phyloP scores from a whole-genome alignment of 495 filamentous ascomycete species.

The Trichodelitschia bisporula region DNA sequence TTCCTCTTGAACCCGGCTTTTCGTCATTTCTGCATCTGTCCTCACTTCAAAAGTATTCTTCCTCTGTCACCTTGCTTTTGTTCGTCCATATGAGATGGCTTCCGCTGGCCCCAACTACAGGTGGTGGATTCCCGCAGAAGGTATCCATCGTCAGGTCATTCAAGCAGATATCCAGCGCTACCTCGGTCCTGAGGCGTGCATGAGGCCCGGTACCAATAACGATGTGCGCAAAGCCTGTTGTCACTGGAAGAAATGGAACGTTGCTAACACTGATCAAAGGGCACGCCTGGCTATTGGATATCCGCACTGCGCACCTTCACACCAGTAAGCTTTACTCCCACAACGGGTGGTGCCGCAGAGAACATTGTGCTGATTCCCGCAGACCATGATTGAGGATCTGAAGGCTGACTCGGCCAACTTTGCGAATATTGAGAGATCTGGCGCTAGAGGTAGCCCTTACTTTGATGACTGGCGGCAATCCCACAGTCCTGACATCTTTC shows the following conservation, averaged over 20 bases:
- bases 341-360: conserved; percentile 1
- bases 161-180: conserved; percentile 88
- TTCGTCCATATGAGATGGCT: too few species aligned
- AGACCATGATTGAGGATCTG: conserved; percentile 77
- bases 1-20: too few species aligned
- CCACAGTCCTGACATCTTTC: too few species aligned
- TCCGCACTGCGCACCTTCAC: conserved; percentile 73
- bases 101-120: too few species aligned
- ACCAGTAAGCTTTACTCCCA: conserved; percentile 31
- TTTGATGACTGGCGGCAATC: conserved; percentile 24
- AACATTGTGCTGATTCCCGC: conserved; percentile 1
- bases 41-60: too few species aligned
- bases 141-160: conserved; percentile 84
- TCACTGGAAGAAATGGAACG: too few species aligned
- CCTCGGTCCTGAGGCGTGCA: conserved; percentile 74
- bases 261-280: conserved; percentile 19
- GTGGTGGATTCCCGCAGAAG: conserved; percentile 59
- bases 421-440: too few species aligned
- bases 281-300: conserved; percentile 55
- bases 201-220: conserved; percentile 40
- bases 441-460: too few species aligned
- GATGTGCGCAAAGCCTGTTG: too few species aligned
- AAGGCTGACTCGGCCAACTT: conserved; percentile 61
- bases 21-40: too few species aligned
- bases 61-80: too few species aligned